Conservation (phyloP, 2,329 filamentous ascomycete genomes). For the Fusarium odoratissimum region DNA sequence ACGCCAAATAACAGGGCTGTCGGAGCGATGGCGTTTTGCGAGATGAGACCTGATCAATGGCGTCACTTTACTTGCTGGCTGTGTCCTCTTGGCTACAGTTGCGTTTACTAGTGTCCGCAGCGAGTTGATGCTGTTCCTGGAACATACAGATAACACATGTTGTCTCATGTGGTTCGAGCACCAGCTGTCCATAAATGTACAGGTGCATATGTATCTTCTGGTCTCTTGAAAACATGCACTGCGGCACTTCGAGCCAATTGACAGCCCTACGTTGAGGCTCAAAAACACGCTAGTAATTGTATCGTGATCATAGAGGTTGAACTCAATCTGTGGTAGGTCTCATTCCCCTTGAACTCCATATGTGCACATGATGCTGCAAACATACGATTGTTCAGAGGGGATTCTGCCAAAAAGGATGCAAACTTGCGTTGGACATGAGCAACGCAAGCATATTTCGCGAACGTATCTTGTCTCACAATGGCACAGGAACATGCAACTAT, state of each 20-base stretch:
- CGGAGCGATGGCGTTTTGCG: background rate
- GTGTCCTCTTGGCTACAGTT: background rate
- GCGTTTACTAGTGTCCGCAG: background rate
- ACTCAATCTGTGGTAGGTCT: background rate
- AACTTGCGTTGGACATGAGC: background rate
- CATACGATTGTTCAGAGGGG: background rate
- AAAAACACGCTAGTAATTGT: background rate
- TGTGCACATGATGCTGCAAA: slow-evolving; percentile 1
- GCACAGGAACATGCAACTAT: background rate
- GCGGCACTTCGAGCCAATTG: background rate
- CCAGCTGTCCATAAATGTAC: background rate
- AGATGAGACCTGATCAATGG: slow-evolving; percentile 9
- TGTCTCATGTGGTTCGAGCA: background rate
- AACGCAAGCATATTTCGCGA: background rate
- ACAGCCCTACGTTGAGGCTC: background rate
- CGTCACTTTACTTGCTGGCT: slow-evolving; percentile 4
- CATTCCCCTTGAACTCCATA: background rate
- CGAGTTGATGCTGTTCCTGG: background rate
- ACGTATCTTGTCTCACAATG: background rate
- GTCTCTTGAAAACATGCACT: background rate
- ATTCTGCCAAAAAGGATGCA: background rate
- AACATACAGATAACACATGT: background rate
- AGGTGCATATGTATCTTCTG: background rate
- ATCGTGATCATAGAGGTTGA: background rate
- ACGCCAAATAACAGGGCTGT: slow-evolving; percentile 18